Evolutionary conservation across 164 flowering plant species (phyloP).

Genomic region (Saururus chinensis): DNA sequence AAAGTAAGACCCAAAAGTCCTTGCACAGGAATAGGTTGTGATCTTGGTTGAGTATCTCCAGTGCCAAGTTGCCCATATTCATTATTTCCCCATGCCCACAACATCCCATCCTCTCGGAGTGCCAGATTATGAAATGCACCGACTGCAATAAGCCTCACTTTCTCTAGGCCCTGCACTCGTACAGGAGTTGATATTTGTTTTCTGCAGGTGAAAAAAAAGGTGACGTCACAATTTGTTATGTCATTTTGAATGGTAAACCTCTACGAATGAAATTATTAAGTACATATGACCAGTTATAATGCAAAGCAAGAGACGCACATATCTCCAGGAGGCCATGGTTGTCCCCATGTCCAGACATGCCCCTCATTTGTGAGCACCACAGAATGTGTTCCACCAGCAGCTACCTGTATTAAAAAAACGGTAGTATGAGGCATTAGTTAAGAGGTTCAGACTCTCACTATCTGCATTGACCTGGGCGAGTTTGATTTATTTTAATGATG

Average conservation of each 20-base stretch:
- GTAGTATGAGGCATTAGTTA: no score
- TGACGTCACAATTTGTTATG: no score
- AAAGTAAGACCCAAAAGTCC: slow-evolving; percentile 73
- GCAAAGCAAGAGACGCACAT: slow-evolving; percentile 37
- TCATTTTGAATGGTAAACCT: not conserved
- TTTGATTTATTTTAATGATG: no score
- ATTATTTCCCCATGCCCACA: slow-evolving; percentile 99
- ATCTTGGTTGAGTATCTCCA: slow-evolving; percentile 97
- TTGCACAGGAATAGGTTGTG: slow-evolving; percentile 86
- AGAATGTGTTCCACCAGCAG: slow-evolving; percentile 99
- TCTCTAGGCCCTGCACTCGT: slow-evolving; percentile 92
- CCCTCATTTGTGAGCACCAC: slow-evolving; percentile 97
- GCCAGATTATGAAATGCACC: slow-evolving; percentile 99
- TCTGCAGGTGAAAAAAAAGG: slow-evolving; percentile 20
- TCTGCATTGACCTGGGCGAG: no score
- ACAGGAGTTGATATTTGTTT: slow-evolving; percentile 94
- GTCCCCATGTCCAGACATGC: slow-evolving; percentile 99
- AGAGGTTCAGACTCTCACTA: no score
- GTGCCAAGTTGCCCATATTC: slow-evolving; percentile 99
- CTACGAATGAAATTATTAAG: not conserved
- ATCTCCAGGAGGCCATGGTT: slow-evolving; percentile 99
- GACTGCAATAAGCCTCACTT: slow-evolving; percentile 76
- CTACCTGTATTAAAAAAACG: slow-evolving; percentile 46
- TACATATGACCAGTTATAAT: not conserved
- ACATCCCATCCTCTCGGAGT: slow-evolving; percentile 68